phyloP scores from a whole-genome alignment of 441 rosid species.

The Pelargonium fulgidum region DNA sequence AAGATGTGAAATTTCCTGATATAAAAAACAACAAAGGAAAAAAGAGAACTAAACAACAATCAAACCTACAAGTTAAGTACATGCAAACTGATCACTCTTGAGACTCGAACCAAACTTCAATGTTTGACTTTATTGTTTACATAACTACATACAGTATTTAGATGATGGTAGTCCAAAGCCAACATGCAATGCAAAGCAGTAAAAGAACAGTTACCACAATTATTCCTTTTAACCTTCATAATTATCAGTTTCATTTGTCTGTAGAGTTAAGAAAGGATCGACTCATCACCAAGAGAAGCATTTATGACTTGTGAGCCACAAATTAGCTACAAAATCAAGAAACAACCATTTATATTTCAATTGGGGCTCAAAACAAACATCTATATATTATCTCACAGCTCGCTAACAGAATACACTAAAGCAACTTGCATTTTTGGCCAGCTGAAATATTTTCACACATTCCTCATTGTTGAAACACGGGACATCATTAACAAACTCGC shows the following conservation, averaged over 20 bases:
- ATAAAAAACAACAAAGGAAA: conserved; percentile 12
- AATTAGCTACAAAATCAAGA: neutral
- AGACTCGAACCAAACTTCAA: neutral
- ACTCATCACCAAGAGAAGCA: neutral
- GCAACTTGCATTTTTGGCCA: neutral
- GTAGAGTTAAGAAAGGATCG: neutral
- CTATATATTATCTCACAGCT: neutral
- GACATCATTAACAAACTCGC: no score
- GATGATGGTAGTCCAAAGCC: no score
- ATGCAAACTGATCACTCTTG: neutral
- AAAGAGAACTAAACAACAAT: conserved; percentile 6
- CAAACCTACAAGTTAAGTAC: conserved; percentile 1
- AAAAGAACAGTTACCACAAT: neutral
- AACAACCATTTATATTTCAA: neutral
- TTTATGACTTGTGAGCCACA: neutral
- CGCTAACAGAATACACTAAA: neutral
- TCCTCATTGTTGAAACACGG: neutral
- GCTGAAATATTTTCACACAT: neutral
- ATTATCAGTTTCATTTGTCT: neutral
- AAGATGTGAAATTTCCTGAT: conserved; percentile 72
- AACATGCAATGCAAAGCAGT: neutral
- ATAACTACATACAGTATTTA: no score
- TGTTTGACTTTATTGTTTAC: no score
- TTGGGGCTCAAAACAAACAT: neutral
- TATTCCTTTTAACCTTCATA: neutral